Evolutionary conservation across 495 filamentous ascomycete genomes (phyloP), one percentile per base, ranked within the genome.

Genomic region (Echria macrotheca): DNA sequence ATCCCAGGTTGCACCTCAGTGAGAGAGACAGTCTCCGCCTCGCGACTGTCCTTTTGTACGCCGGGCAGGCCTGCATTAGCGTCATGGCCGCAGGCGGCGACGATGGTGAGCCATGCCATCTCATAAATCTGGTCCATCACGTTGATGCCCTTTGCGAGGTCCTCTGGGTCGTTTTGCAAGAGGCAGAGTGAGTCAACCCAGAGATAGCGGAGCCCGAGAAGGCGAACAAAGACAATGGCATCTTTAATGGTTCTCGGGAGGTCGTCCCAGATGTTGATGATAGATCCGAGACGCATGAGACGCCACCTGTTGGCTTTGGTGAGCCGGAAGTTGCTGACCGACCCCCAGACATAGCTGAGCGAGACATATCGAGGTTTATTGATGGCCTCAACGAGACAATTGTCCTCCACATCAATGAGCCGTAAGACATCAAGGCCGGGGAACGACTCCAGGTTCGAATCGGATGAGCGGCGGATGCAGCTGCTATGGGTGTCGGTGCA

Each of bases 181-280:
- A 55, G 18, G 24, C 52, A 55, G n/a, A 55, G 40, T 8, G 45
- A 38, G 23, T 55, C 52, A 10, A 50, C 47, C 52, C 52, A 55
- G 10, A 55, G 46, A 36, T 46, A 55, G 1, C 39, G 37, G 14
- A 39, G 2, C 5, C 52, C 52, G 14, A 55, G 8, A 23, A 39
- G 24, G 18, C 19, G 9, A 2, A 22, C 28, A 0, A 49, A 10
- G 15, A 14, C 31, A 2, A 52, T 37, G 6, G 48, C 48, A 36
- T 55, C 47, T 11, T 12, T 14, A 8, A 51, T 43, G 5, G 50
- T 52, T 23, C 12, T 11, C 2, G 47, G 36, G 4, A 49, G 11
- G n/a, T n/a, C n/a, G n/a, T n/a, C n/a, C n/a, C n/a, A n/a, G n/a
- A n/a, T n/a, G n/a, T n/a, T n/a, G n/a, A n/a, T n/a, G n/a, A n/a